A percentile compares a stretch with the other conserved stretches of the same genome.
Evolutionary conservation across 2,329 filamentous ascomycete genomes (phyloP).

Genomic region (Huntiella omanensis): DNA sequence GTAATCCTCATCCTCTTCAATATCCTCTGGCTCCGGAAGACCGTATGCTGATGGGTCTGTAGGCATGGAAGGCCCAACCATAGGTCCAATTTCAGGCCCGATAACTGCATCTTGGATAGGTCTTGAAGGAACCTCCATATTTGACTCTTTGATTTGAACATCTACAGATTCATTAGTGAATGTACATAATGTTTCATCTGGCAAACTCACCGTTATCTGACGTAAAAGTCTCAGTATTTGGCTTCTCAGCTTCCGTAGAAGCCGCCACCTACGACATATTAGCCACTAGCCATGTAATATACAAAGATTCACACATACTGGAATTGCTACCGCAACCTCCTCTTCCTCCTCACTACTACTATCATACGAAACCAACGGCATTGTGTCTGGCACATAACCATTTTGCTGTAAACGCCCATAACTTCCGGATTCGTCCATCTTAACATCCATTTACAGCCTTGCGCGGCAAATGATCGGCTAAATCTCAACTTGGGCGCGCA

Average conservation of each 20-base stretch:
- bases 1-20: slow-evolving; percentile 11
- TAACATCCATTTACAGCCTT: not conserved
- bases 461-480: slow-evolving; percentile 2
- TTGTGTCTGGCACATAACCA: slow-evolving; percentile 16
- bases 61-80: slow-evolving; percentile 11
- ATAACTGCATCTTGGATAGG: not conserved
- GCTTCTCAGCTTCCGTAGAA: not conserved
- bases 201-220: too few species aligned
- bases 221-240: too few species aligned
- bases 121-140: not conserved
- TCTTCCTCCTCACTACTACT: slow-evolving; percentile 34
- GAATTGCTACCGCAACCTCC: slow-evolving; percentile 5
- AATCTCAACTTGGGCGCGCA: not conserved
- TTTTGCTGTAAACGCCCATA: not conserved
- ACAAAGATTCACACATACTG: not conserved
- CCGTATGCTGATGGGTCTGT: slow-evolving; percentile 4
- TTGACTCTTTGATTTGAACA: too few species aligned
- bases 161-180: not conserved
- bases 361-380: slow-evolving; percentile 29
- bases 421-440: not conserved
- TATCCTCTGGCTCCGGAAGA: slow-evolving; percentile 13
- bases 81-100: not conserved
- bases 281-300: not conserved
- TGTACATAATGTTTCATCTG: not conserved
- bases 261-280: not conserved